Evolutionary conservation across 2,329 filamentous ascomycete species (phyloP).

Genomic region (Berkeleyomyces rouxiae): DNA sequence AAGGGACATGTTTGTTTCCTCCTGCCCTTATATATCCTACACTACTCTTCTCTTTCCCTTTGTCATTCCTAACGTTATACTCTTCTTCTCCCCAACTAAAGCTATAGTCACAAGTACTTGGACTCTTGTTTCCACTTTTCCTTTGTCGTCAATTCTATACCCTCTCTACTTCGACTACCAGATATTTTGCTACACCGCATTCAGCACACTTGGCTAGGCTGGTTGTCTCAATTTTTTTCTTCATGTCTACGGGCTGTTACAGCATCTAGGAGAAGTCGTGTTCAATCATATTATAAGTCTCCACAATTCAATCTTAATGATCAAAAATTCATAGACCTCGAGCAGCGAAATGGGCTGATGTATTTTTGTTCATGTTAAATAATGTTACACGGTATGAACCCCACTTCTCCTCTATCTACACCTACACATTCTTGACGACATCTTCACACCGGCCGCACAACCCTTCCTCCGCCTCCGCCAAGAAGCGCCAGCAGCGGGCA

Average conservation of each 20-base stretch:
- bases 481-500: conserved; percentile 74
- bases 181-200: background rate
- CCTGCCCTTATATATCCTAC: background rate
- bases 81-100: background rate
- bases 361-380: background rate
- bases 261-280: background rate
- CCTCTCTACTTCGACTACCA: background rate
- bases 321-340: background rate
- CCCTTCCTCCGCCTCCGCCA: conserved; percentile 45
- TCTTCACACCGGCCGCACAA: conserved; percentile 61
- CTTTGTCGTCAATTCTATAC: background rate
- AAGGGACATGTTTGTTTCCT: background rate
- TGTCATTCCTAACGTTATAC: background rate
- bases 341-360: background rate
- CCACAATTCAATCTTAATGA: background rate
- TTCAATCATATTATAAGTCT: background rate
- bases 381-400: background rate
- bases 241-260: background rate
- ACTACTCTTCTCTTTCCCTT: background rate
- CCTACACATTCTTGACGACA: conserved; percentile 28
- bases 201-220: background rate
- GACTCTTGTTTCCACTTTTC: background rate
- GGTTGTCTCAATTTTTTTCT: background rate
- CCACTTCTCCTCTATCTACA: background rate
- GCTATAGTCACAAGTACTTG: background rate